phyloP scores from a whole-genome alignment of 202 grass and related monocot genomes.

The Musa balbisiana region DNA sequence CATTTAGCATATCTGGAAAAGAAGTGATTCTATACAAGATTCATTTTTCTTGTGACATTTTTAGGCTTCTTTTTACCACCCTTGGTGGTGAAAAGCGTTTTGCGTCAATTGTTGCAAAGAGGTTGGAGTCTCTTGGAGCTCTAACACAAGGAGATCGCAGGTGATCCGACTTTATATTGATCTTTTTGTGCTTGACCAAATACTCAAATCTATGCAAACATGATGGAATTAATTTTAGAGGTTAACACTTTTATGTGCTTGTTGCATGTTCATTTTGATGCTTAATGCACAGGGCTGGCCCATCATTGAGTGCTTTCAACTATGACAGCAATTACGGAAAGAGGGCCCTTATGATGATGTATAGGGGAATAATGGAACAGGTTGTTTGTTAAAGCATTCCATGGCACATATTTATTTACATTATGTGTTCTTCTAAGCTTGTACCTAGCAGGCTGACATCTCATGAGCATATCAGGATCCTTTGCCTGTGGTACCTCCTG shows the following conservation, averaged over 20 bases:
- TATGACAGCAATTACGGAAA: slow-evolving; percentile 92
- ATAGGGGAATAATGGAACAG: slow-evolving; percentile 97
- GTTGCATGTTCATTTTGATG: neutral
- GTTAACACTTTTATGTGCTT: neutral
- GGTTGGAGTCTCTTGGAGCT: slow-evolving; percentile 92
- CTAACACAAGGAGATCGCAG: slow-evolving; percentile 99
- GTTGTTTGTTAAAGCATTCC: slow-evolving; percentile 38
- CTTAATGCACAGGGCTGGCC: slow-evolving; percentile 67
- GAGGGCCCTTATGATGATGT: slow-evolving; percentile 70
- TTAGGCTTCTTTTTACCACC: slow-evolving; percentile 92
- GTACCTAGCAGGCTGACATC: slow-evolving; percentile 2
- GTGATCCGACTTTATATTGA: slow-evolving; percentile 24
- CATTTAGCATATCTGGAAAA: neutral
- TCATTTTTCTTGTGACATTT: neutral
- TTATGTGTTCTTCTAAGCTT: neutral
- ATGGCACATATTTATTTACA: neutral
- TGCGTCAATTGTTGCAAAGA: slow-evolving; percentile 96
- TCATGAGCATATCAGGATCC: slow-evolving; percentile 66
- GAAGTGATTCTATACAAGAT: neutral
- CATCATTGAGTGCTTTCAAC: slow-evolving; percentile 85
- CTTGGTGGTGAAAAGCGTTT: slow-evolving; percentile 96
- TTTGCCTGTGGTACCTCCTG: slow-evolving; percentile 76
- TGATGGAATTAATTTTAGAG: neutral
- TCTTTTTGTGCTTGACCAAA: slow-evolving; percentile 10
- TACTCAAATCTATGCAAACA: slow-evolving; percentile 1